phyloP scores from a whole-genome alignment of 2,329 filamentous ascomycete species.

The Sclerotinia nivalis region DNA sequence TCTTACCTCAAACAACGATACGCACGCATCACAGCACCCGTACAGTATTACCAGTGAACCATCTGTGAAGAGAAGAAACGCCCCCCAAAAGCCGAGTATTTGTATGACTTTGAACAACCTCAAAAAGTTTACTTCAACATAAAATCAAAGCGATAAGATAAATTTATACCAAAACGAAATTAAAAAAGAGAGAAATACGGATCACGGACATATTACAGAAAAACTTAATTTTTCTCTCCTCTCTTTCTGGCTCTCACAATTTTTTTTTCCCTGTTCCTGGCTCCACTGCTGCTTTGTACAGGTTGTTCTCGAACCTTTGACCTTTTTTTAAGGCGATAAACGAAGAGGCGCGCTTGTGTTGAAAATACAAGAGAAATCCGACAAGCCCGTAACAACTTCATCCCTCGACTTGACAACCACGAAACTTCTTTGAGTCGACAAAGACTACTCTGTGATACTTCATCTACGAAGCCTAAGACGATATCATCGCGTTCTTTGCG shows the following conservation, averaged over 20 bases:
- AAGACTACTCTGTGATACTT: constrained; percentile 4
- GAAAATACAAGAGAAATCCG: constrained; percentile 22
- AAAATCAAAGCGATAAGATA: not conserved
- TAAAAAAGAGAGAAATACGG: not conserved
- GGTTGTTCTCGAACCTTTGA: constrained; percentile 21
- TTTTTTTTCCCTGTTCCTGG: constrained; percentile 15
- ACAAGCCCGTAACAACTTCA: constrained; percentile 18
- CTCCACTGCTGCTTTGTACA: constrained; percentile 20
- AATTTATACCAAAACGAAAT: not conserved
- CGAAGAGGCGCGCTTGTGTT: constrained; percentile 19
- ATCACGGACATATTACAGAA: constrained; percentile 3
- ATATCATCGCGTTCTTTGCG: constrained; percentile 13
- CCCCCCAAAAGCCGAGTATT: not conserved
- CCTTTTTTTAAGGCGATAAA: constrained; percentile 19
- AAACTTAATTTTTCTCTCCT: not conserved
- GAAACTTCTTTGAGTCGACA: constrained; percentile 2
- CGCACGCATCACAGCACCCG: not conserved
- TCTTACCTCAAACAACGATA: not conserved
- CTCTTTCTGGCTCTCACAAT: not conserved
- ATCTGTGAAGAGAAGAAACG: not conserved
- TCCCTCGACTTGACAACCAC: constrained; percentile 16
- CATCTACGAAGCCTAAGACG: not conserved
- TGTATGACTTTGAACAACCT: constrained; percentile 6
- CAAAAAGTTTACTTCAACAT: not conserved
- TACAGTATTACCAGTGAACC: not conserved